These are phyloP conservation scores for Helenozyma baotianmanensis DNA, from an alignment of 805 yeast species.

Conservation along the genomic window DNA sequence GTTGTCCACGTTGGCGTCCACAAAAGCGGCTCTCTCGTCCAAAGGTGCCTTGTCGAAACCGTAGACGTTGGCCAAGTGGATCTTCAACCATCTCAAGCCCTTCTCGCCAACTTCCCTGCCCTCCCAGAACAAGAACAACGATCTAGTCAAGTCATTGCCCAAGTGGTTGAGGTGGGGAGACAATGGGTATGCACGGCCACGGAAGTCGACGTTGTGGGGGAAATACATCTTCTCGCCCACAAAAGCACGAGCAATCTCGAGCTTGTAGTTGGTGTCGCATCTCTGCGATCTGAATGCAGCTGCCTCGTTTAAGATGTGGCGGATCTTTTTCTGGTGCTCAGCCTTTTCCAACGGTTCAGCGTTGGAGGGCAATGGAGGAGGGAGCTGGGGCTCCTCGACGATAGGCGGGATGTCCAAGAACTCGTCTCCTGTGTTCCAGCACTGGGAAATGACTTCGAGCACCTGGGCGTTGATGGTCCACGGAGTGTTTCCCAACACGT, in stretches of 20 bases:
- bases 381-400: slow-evolving; percentile 41
- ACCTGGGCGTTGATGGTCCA: slow-evolving; percentile 86
- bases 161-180: slow-evolving; percentile 78
- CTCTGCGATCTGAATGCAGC: slow-evolving; percentile 76
- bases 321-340: slow-evolving; percentile 63
- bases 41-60: slow-evolving; percentile 74
- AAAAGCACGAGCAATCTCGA: slow-evolving; percentile 91
- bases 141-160: slow-evolving; percentile 75
- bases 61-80: slow-evolving; percentile 67
- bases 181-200: slow-evolving; percentile 82
- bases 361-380: slow-evolving; percentile 50
- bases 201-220: slow-evolving; percentile 77
- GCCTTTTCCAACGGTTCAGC: slow-evolving; percentile 70
- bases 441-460: slow-evolving; percentile 62
- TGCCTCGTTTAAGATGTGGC: slow-evolving; percentile 53
- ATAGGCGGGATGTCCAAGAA: slow-evolving; percentile 66
- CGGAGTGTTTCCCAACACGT: slow-evolving; percentile 61
- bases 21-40: slow-evolving; percentile 55
- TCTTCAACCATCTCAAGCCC: slow-evolving; percentile 71
- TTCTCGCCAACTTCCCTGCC: slow-evolving; percentile 61
- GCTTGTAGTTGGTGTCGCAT: slow-evolving; percentile 88
- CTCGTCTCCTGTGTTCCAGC: slow-evolving; percentile 84
- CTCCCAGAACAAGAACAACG: slow-evolving; percentile 69
- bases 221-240: slow-evolving; percentile 72
- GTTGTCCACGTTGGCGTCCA: slow-evolving; percentile 52